Evolutionary conservation across 768 basidiomycete genomes (phyloP).

Genomic region (Rhodotorula graminis): DNA sequence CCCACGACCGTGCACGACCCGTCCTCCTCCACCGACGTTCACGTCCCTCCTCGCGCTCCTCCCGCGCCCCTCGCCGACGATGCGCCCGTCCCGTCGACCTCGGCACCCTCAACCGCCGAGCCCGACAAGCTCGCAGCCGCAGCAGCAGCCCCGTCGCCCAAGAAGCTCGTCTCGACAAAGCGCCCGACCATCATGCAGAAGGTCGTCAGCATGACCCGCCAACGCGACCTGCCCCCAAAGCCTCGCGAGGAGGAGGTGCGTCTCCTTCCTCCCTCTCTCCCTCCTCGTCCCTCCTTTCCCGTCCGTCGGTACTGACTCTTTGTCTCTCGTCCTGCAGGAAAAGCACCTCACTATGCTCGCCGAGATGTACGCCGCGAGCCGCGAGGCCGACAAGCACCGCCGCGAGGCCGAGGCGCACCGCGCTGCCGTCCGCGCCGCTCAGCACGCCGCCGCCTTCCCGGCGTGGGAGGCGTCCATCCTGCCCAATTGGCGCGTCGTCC

Average conservation of each 20-base stretch:
- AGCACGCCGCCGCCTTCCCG: constrained; percentile 63
- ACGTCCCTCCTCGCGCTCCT: too few relatives aligned
- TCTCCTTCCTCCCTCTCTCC: neutral
- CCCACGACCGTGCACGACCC: neutral
- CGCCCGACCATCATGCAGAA: constrained; percentile 66
- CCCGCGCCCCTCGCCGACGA: neutral
- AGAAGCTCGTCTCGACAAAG: neutral
- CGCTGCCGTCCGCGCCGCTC: constrained; percentile 60
- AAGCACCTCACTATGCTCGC: constrained; percentile 84
- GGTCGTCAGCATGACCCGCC: constrained; percentile 78
- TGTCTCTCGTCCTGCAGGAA: constrained; percentile 31
- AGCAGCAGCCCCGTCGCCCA: neutral
- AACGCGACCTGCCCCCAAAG: constrained; percentile 78
- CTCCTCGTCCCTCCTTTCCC: neutral
- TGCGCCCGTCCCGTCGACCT: neutral
- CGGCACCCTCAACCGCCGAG: neutral
- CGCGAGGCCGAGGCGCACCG: constrained; percentile 56
- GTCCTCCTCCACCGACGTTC: neutral
- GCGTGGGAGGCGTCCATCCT: constrained; percentile 74
- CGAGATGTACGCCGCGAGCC: constrained; percentile 78
- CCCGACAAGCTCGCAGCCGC: too few relatives aligned
- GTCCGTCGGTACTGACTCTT: neutral
- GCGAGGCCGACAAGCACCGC: constrained; percentile 62
- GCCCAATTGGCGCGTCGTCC: constrained; percentile 69
- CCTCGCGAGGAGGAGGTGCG: constrained; percentile 61